phyloP scores from a whole-genome alignment of 768 basidiomycete genomes.

The Piloderma croceum region DNA sequence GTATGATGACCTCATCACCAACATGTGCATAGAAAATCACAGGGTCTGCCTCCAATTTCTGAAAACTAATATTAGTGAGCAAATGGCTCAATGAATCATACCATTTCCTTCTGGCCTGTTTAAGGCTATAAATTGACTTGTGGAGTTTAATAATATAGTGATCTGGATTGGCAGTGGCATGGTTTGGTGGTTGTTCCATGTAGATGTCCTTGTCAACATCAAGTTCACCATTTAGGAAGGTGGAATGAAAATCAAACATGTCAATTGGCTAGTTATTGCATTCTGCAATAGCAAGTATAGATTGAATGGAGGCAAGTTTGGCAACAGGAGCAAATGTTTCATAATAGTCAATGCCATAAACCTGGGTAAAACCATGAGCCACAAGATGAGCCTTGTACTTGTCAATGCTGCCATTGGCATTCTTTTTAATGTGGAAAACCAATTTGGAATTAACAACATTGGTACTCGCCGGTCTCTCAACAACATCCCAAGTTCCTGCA shows the following conservation, averaged over 20 bases:
- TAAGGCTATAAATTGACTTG: slow-evolving; percentile 22
- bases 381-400: slow-evolving; percentile 27
- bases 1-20: slow-evolving; percentile 1
- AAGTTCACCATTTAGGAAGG: slow-evolving; percentile 36
- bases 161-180: slow-evolving; percentile 6
- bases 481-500: slow-evolving; percentile 26
- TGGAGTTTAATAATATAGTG: slow-evolving; percentile 12
- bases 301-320: slow-evolving; percentile 22
- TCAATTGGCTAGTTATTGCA: slow-evolving; percentile 29
- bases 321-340: slow-evolving; percentile 27
- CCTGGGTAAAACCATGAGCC: slow-evolving; percentile 33
- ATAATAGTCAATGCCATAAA: slow-evolving; percentile 31
- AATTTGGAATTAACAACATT: slow-evolving; percentile 25
- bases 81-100: slow-evolving; percentile 7
- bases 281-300: slow-evolving; percentile 33
- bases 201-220: slow-evolving; percentile 30
- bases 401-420: slow-evolving; percentile 25
- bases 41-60: slow-evolving; percentile 12
- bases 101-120: slow-evolving; percentile 18
- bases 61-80: slow-evolving; percentile 6
- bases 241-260: slow-evolving; percentile 38
- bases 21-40: slow-evolving; percentile 17
- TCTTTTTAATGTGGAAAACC: slow-evolving; percentile 32
- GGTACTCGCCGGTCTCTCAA: slow-evolving; percentile 16
- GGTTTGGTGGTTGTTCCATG: slow-evolving; percentile 36